Base-by-base conservation (phyloP, 805 yeast genomes). In the Cyberlindnera nakhonratchasimensis region DNA sequence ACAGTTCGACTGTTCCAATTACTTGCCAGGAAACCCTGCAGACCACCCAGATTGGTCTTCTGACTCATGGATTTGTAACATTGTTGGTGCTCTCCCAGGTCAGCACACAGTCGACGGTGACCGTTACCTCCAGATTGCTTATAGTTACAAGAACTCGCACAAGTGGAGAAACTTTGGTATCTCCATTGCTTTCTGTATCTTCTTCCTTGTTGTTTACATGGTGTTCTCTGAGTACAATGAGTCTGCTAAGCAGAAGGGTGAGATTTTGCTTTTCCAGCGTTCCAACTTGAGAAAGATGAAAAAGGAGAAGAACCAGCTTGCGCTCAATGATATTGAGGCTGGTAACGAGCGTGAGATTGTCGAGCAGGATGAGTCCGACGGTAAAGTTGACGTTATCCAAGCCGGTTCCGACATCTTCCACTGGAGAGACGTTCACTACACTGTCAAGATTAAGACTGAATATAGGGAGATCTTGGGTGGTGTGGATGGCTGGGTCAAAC, bases 401-500 rank as follows among this genome's bases (percentile, higher is more conserved):
- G 57, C 57, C 24, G 60, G 71, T 39, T 64, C 63, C 17, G 79
- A 78, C 39, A 77, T 81, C 30, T 83, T 83, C 73, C 86, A 80
- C 57, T 85, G 95, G 95, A 76, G 77, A 62, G 75, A 85, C 57
- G 79, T 85, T 33, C 75, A 82, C 55, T 85, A 83, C 58, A 83
- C 80, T 48, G 79, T 85, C 44, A 72, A 77, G 55, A 79, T 80
- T 51, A 79, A 81, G 55, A 62, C 63, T 29, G 86, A 76, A 47
- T 70, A 77, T 22, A 70, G 88, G 56, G 70, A 80, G 46, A 75
- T 84, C 47, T 64, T 84, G 57, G 69, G 71, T 47, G 72, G 75
- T 47, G 86, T 85, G 43, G 86, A 82, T 58, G 93, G 91, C 37
- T 84, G 86, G 85, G 89, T 84, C 32, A 81, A 82, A 57, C 90